phyloP scores from a whole-genome alignment of 306 rosid species.

The Lablab purpureus region DNA sequence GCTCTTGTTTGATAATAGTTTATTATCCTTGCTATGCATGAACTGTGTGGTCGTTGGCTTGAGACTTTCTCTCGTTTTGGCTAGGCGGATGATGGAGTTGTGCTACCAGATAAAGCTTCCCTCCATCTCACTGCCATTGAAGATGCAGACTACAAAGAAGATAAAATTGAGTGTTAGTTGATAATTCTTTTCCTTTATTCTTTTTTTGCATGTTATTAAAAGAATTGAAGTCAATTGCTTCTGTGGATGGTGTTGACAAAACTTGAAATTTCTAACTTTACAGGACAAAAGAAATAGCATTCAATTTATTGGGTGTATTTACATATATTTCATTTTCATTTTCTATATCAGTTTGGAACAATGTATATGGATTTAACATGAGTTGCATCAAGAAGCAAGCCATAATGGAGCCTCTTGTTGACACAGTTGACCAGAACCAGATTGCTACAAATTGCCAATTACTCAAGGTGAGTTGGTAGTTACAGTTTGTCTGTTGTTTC shows the following conservation, averaged over 20 bases:
- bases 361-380: constrained; percentile 95
- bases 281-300: background rate
- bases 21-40: background rate
- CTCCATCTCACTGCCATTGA: constrained; percentile 89
- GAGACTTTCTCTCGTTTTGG: constrained; percentile 2
- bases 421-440: constrained; percentile 94
- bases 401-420: constrained; percentile 96
- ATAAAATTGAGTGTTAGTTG: constrained; percentile 87
- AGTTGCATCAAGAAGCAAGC: constrained; percentile 99
- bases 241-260: constrained; percentile 20
- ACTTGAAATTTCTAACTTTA: constrained; percentile 8
- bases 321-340: constrained; percentile 34
- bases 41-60: constrained; percentile 1
- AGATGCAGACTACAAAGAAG: constrained; percentile 97
- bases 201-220: background rate
- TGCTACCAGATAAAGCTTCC: constrained; percentile 91
- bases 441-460: constrained; percentile 90
- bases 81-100: constrained; percentile 82
- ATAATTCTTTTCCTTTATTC: background rate
- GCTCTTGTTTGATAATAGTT: background rate
- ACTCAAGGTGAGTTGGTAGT: constrained; percentile 73
- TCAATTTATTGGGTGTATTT: background rate
- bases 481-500: constrained; percentile 15
- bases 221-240: constrained; percentile 6
- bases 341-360: constrained; percentile 82